phyloP scores from a whole-genome alignment of 345 rosid genomes.

The Salix koriyanagi region DNA sequence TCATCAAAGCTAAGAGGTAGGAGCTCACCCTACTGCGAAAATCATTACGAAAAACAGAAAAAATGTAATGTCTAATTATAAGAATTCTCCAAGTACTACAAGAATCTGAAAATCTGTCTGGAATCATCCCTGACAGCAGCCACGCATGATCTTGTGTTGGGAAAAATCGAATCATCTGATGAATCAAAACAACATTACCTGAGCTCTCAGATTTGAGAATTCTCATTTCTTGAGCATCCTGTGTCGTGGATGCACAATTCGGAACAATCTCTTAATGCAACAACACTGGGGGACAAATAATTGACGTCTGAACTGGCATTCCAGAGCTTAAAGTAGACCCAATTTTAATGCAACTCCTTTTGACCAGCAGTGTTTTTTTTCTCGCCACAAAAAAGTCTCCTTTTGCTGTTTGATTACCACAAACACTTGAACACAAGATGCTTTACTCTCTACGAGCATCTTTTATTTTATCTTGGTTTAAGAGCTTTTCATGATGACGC shows the following conservation, averaged over 20 bases:
- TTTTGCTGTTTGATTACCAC: slow-evolving; percentile 34
- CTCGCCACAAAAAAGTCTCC: slow-evolving; percentile 29
- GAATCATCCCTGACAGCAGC: not conserved
- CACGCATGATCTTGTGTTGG: not conserved
- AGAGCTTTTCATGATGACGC: slow-evolving; percentile 37
- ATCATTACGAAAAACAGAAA: not conserved
- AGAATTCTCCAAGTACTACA: not conserved
- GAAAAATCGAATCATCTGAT: not conserved
- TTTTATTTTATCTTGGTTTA: slow-evolving; percentile 34
- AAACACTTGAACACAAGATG: slow-evolving; percentile 8
- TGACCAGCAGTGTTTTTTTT: slow-evolving; percentile 25
- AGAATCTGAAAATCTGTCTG: not conserved
- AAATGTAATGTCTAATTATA: not conserved
- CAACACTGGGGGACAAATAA: not conserved
- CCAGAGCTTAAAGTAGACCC: slow-evolving; percentile 17
- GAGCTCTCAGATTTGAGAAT: not conserved
- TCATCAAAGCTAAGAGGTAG: not conserved
- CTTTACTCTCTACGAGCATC: slow-evolving; percentile 33
- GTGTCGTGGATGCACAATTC: not conserved
- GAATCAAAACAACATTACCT: not conserved
- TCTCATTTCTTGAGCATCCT: not conserved
- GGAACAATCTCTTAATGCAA: not conserved
- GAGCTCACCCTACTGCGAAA: not conserved
- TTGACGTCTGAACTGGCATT: not conserved
- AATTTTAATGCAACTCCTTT: slow-evolving; percentile 30